Evolutionary conservation across 768 basidiomycete species (phyloP).

Genomic region (Suillus tomentosus): DNA sequence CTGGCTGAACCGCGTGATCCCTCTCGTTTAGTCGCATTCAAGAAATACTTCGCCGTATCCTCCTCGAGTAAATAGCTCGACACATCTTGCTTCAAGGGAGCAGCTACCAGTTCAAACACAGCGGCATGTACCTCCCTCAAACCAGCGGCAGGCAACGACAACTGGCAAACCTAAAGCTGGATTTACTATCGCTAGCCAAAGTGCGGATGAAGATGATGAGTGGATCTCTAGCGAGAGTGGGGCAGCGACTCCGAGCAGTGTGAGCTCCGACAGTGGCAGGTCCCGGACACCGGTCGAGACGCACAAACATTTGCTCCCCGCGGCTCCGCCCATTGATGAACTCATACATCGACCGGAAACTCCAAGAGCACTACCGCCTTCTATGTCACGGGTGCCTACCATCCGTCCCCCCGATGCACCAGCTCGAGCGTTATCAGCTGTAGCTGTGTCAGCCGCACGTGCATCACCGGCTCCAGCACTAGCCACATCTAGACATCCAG

Average conservation of each 20-base stretch:
- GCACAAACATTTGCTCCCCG: constrained; percentile 18
- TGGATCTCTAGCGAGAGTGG: constrained; percentile 83
- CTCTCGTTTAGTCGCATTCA: constrained; percentile 19
- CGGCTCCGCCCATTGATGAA: constrained; percentile 21
- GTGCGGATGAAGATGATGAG: constrained; percentile 60
- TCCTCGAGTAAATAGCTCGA: constrained; percentile 28
- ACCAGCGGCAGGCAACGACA: constrained; percentile 35
- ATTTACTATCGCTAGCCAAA: constrained; percentile 59
- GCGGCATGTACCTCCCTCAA: constrained; percentile 28
- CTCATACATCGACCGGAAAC: constrained; percentile 28
- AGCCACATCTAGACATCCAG: constrained; percentile 19
- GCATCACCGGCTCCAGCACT: constrained; percentile 14
- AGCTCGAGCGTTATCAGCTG: constrained; percentile 11
- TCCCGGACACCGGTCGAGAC: constrained; percentile 33
- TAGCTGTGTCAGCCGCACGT: constrained; percentile 22
- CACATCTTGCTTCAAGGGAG: constrained; percentile 32
- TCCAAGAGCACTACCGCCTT: constrained; percentile 33
- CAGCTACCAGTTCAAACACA: constrained; percentile 34
- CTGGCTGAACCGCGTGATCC: constrained; percentile 15
- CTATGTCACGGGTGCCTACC: constrained; percentile 36
- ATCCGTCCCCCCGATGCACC: constrained; percentile 32
- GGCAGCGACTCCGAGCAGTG: constrained; percentile 61
- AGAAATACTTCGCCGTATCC: constrained; percentile 30
- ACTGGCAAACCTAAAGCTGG: constrained; percentile 47
- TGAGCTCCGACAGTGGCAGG: constrained; percentile 45